A percentile compares a stretch with the other conserved stretches of the same genome.
Evolutionary conservation across 768 basidiomycete species (phyloP).

Genomic region (Pholiota microspora): DNA sequence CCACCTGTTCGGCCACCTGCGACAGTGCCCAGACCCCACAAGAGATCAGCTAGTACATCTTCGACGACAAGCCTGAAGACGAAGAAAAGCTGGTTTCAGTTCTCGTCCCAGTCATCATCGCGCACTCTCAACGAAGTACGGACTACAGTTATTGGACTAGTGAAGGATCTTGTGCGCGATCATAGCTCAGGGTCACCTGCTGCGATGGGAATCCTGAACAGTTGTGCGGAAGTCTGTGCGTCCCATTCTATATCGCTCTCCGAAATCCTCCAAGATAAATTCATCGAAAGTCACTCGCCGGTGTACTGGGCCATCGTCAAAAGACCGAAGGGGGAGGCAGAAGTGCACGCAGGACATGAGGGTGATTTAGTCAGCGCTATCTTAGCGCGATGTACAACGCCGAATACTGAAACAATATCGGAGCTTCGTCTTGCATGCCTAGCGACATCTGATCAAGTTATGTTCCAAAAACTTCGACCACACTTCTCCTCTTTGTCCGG

Average conservation of each 20-base stretch:
- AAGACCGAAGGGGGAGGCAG: slow-evolving; percentile 29
- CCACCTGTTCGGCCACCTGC: not conserved
- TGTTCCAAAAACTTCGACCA: slow-evolving; percentile 58
- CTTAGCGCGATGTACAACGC: slow-evolving; percentile 47
- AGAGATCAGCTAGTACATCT: slow-evolving; percentile 17
- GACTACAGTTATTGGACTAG: slow-evolving; percentile 47
- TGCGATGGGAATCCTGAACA: slow-evolving; percentile 49
- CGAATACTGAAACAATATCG: slow-evolving; percentile 39
- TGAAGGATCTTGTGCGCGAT: slow-evolving; percentile 53
- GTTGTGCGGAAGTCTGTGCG: slow-evolving; percentile 62
- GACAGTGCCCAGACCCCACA: slow-evolving; percentile 6
- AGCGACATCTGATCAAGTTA: slow-evolving; percentile 53
- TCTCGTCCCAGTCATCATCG: slow-evolving; percentile 12
- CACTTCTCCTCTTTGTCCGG: slow-evolving; percentile 50
- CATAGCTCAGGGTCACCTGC: slow-evolving; percentile 24
- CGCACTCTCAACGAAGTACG: slow-evolving; percentile 46
- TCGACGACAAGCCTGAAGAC: slow-evolving; percentile 18
- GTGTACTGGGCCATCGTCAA: slow-evolving; percentile 77
- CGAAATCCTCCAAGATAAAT: slow-evolving; percentile 58
- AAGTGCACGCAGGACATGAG: not conserved
- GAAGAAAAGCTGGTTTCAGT: slow-evolving; percentile 30
- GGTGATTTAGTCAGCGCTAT: slow-evolving; percentile 45
- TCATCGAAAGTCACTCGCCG: slow-evolving; percentile 65
- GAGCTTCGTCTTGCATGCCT: slow-evolving; percentile 71
- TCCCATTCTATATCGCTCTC: slow-evolving; percentile 50